Percentiles rank a stretch among this genome's conserved stretches.
phyloP scores from a whole-genome alignment of 441 rosid genomes.

The Cnidoscolus chayamansa region DNA sequence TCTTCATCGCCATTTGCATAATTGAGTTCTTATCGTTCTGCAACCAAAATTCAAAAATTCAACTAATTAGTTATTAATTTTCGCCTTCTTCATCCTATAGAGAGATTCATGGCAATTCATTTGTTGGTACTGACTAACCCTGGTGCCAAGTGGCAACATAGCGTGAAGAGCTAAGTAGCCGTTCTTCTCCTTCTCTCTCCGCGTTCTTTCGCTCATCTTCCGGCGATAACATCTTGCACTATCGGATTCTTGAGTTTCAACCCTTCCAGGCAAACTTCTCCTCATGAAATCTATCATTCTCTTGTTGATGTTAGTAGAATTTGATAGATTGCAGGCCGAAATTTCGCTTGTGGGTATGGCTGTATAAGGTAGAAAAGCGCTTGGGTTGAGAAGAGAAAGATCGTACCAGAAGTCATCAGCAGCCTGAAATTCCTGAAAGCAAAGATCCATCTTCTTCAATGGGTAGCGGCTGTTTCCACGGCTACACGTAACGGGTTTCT shows the following conservation, averaged over 20 bases:
- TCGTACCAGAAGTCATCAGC: constrained; percentile 29
- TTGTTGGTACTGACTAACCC: constrained; percentile 30
- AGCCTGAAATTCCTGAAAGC: constrained; percentile 26
- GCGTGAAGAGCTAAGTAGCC: constrained; percentile 47
- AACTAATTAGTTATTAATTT: neutral
- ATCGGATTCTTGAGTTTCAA: constrained; percentile 26
- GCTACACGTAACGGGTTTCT: neutral
- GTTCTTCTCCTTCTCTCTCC: constrained; percentile 57
- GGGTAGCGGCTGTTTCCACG: neutral
- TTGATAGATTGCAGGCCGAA: neutral
- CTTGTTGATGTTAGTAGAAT: constrained; percentile 38
- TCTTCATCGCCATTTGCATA: constrained; percentile 32
- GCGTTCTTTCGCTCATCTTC: constrained; percentile 52
- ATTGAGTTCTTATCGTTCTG: constrained; percentile 57
- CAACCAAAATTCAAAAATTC: neutral
- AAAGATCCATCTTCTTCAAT: constrained; percentile 28
- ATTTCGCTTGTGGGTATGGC: constrained; percentile 15
- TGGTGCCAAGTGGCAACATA: constrained; percentile 43
- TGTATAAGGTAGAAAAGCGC: constrained; percentile 42
- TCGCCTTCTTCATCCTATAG: neutral
- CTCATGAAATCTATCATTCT: constrained; percentile 43
- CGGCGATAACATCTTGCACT: constrained; percentile 35
- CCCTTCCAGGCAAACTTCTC: constrained; percentile 26
- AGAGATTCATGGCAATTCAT: too few species aligned
- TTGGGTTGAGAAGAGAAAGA: constrained; percentile 16